Percentiles rank a stretch among this genome's conserved stretches.
phyloP scores from a whole-genome alignment of 2,329 filamentous ascomycete species.

The Drechslerella dactyloides region DNA sequence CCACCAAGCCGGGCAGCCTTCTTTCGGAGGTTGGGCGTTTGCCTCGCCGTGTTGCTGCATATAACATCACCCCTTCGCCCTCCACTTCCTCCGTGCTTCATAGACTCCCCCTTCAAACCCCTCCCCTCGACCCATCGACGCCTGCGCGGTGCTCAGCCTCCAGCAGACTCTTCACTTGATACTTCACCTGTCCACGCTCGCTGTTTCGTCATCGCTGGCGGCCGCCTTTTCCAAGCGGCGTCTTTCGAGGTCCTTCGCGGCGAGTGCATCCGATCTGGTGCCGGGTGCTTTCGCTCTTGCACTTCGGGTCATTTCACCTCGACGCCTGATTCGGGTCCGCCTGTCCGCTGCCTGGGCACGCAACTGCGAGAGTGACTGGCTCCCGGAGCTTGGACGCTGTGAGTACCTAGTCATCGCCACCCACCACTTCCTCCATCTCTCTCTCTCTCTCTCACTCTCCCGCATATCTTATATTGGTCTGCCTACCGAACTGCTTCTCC shows the following conservation, averaged over 20 bases:
- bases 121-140: too few relatives aligned
- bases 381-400: background rate
- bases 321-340: slow-evolving; percentile 34
- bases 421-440: background rate
- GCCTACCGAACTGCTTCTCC: slow-evolving; percentile 34
- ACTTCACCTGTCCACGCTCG: background rate
- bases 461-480: slow-evolving; percentile 36
- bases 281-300: slow-evolving; percentile 12
- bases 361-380: background rate
- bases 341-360: background rate
- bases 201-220: background rate
- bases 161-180: background rate
- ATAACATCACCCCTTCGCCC: slow-evolving; percentile 16
- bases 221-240: background rate
- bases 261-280: slow-evolving; percentile 38
- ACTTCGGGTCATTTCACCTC: slow-evolving; percentile 36
- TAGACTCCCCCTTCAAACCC: background rate
- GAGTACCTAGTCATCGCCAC: slow-evolving; percentile 7
- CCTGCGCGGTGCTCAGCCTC: background rate
- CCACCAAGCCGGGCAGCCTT: background rate
- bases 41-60: background rate
- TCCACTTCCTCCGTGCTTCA: slow-evolving; percentile 1
- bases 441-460: slow-evolving; percentile 1
- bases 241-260: slow-evolving; percentile 1
- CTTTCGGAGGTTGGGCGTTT: slow-evolving; percentile 7